Percentiles rank a stretch among this genome's conserved stretches.
Evolutionary conservation across 2,329 filamentous ascomycete species (phyloP).

Genomic region (Talaromyces sp.): DNA sequence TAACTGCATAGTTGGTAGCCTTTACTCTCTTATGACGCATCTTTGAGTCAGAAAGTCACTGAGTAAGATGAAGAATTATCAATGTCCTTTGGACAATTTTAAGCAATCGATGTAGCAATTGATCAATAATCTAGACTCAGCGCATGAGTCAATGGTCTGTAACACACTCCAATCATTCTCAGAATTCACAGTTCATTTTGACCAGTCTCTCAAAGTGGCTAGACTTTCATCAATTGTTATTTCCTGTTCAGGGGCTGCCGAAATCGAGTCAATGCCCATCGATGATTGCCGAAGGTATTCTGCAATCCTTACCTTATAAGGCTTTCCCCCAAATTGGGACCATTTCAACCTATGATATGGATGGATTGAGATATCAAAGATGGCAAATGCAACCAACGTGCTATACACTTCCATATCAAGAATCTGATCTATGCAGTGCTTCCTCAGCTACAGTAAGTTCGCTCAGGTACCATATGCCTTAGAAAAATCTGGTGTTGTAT

Average conservation of each 20-base stretch:
- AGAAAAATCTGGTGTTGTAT: not conserved
- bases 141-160: not conserved
- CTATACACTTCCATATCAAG: conserved; percentile 31
- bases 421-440: conserved; percentile 30
- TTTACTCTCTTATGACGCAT: conserved; percentile 13
- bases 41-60: not conserved
- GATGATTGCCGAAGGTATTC: conserved; percentile 10
- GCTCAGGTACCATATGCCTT: not conserved
- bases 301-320: conserved; percentile 5
- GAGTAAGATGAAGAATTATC: not conserved
- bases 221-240: not conserved
- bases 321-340: not conserved
- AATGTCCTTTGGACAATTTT: not conserved
- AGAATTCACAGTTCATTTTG: not conserved
- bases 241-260: not conserved
- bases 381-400: conserved; percentile 32
- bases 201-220: not conserved
- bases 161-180: not conserved
- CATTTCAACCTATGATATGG: conserved; percentile 24
- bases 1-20: not conserved
- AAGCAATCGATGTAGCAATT: not conserved
- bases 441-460: conserved; percentile 28
- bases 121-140: not conserved
- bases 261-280: conserved; percentile 10
- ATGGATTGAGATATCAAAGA: conserved; percentile 26